Evolutionary conservation across 371 early-diverging fungal genomes (phyloP).

Genomic region (Dichotomocladium elegans): DNA sequence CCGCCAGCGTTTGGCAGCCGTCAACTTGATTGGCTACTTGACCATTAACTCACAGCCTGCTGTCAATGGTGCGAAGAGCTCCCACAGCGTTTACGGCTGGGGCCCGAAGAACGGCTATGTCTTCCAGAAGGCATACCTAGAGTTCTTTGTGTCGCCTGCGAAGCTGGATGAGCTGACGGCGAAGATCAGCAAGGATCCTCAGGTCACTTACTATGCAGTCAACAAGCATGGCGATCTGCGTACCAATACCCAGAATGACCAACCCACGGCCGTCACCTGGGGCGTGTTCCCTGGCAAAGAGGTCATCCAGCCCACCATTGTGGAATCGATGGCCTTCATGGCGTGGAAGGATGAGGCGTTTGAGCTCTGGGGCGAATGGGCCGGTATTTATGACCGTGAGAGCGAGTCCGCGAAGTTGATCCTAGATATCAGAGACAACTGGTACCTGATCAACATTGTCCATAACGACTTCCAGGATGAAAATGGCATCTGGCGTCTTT

Average conservation of each 20-base stretch:
- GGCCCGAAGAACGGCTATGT: slow-evolving; percentile 96
- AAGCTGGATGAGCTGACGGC: slow-evolving; percentile 64
- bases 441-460: slow-evolving; percentile 93
- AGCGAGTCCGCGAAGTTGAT: slow-evolving; percentile 63
- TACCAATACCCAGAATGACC: slow-evolving; percentile 81
- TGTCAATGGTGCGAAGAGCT: slow-evolving; percentile 85
- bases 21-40: slow-evolving; percentile 83
- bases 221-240: slow-evolving; percentile 82
- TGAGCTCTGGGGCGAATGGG: slow-evolving; percentile 93
- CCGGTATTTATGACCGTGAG: slow-evolving; percentile 64
- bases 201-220: slow-evolving; percentile 89
- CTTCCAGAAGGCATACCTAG: slow-evolving; percentile 96
- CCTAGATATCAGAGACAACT: slow-evolving; percentile 65
- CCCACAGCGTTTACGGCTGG: slow-evolving; percentile 88
- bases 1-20: slow-evolving; percentile 60
- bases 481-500: slow-evolving; percentile 70
- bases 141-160: slow-evolving; percentile 86
- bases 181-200: slow-evolving; percentile 62
- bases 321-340: slow-evolving; percentile 87
- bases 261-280: slow-evolving; percentile 97
- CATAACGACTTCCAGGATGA: slow-evolving; percentile 88
- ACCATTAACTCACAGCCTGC: slow-evolving; percentile 97
- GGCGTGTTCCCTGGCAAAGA: slow-evolving; percentile 98
- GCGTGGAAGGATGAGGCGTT: slow-evolving; percentile 98
- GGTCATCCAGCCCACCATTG: slow-evolving; percentile 95